Evolutionary conservation across 129 eudicot species (phyloP), one percentile per base, ranked within the genome.

Genomic region (Sambucus nigra): DNA sequence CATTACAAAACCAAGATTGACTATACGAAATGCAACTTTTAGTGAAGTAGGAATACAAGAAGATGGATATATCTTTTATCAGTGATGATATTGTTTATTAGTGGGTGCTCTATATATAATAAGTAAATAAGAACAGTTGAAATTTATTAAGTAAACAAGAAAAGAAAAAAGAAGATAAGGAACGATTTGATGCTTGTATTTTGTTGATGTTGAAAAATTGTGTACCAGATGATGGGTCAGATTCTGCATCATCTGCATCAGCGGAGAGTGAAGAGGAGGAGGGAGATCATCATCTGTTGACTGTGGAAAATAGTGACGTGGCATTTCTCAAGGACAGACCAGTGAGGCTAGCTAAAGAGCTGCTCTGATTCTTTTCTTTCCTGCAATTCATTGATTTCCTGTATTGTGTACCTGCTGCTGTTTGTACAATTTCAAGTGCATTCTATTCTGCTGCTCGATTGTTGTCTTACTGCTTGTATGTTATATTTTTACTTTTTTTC

Each of bases 271-370:
- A 75, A 69, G 93, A 73, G 63, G 97, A 81, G 56, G 93, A 73
- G 13, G 65, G 67, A 49, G 84, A 84, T 67, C 95, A 81, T 72
- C 98, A 85, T 62, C 69, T 81, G 48, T 66, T 91, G 60, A 70
- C 67, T 47, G 48, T 60, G 46, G 71, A 74, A 29, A 70, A 73
- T 27, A 59, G 80, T 24, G 86, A 91, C 25, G 79, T 79, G 59
- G 86, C 98, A 16, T 91, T 85, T 70, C 63, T 91, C 47, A 72
- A 76, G 71, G 95, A 84, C 64, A 72, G 72, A 53, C 84, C 98
- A 25, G 88, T 91, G 54, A 83, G 62, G 66, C 84, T 84, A 53
- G 82, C 94, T 45, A 78, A 67, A 58, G 87, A 88, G 60, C 55
- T 72, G 41, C 86, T 69, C 44, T 81, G 71, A 61, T 26, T 25